phyloP scores from a whole-genome alignment of 371 early-diverging fungal genomes.

The Mucor velutinosus region DNA sequence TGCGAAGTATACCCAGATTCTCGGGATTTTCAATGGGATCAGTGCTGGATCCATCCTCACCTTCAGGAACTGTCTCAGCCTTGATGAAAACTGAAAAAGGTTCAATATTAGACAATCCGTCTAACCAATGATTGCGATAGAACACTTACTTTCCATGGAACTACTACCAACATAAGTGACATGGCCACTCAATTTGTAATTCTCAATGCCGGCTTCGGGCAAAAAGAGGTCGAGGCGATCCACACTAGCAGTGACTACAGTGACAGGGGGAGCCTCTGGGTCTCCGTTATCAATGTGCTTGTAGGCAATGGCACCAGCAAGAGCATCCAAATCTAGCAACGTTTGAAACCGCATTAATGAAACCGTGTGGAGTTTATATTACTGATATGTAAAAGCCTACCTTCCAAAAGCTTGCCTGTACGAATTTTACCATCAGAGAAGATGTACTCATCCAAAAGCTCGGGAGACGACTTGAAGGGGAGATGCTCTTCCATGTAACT shows the following conservation, averaged over 20 bases:
- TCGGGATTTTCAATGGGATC: conserved; percentile 18
- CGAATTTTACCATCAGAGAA: conserved; percentile 70
- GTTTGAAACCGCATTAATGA: neutral
- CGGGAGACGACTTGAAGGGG: conserved; percentile 77
- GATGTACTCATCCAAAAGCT: conserved; percentile 81
- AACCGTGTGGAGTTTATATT: neutral
- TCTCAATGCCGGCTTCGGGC: conserved; percentile 61
- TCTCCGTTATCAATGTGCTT: conserved; percentile 75
- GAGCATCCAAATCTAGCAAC: conserved; percentile 71
- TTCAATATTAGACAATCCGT: neutral
- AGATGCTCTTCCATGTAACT: conserved; percentile 80
- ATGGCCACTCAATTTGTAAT: conserved; percentile 78
- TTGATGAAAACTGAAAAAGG: conserved; percentile 62
- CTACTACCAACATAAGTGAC: conserved; percentile 87
- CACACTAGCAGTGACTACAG: conserved; percentile 89
- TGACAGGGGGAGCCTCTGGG: conserved; percentile 62
- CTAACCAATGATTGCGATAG: neutral
- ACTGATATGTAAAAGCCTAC: neutral
- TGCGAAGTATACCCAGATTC: conserved; percentile 27
- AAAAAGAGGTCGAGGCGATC: conserved; percentile 86
- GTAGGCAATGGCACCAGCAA: conserved; percentile 84
- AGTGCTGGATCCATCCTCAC: neutral
- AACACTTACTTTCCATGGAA: conserved; percentile 78
- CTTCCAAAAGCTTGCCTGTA: conserved; percentile 66
- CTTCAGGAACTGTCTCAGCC: conserved; percentile 61